Percentiles rank a stretch among this genome's conserved stretches.
Conservation (phyloP, 768 basidiomycete genomes). For the Lentinula boryana region DNA sequence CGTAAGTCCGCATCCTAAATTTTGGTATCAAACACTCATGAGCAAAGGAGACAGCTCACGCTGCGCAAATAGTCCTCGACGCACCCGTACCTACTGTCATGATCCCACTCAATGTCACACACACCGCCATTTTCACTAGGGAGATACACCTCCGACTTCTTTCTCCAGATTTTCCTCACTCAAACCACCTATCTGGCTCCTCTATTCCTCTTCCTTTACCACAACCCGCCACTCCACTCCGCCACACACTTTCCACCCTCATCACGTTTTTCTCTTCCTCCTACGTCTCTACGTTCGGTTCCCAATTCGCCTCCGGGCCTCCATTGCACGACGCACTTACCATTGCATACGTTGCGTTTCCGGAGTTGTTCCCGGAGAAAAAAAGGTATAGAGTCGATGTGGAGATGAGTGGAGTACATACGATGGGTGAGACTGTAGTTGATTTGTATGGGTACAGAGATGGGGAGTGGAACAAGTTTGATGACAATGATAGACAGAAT, state of each 20-base stretch:
- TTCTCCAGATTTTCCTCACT: constrained; percentile 16
- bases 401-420: constrained; percentile 63
- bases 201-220: constrained; percentile 19
- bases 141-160: constrained; percentile 50
- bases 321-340: constrained; percentile 87
- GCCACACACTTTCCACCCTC: constrained; percentile 70
- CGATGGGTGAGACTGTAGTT: constrained; percentile 74
- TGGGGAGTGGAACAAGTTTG: constrained; percentile 28
- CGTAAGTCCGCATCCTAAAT: constrained; percentile 38
- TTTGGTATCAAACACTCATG: not conserved
- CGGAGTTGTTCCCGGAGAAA: constrained; percentile 50
- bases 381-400: constrained; percentile 75
- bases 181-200: not conserved
- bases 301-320: constrained; percentile 59
- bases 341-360: constrained; percentile 67
- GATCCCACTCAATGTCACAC: constrained; percentile 87
- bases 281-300: constrained; percentile 75
- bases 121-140: constrained; percentile 70
- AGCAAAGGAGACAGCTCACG: constrained; percentile 49
- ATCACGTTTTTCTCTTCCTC: constrained; percentile 67
- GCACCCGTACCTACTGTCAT: constrained; percentile 51
- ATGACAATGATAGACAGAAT: constrained; percentile 39
- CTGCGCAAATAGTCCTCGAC: constrained; percentile 70
- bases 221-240: constrained; percentile 38
- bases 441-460: constrained; percentile 48